These are phyloP conservation scores for Saccharomyces pastorianus DNA, from an alignment of 1,139 yeast genomes.

Conservation along the genomic window DNA sequence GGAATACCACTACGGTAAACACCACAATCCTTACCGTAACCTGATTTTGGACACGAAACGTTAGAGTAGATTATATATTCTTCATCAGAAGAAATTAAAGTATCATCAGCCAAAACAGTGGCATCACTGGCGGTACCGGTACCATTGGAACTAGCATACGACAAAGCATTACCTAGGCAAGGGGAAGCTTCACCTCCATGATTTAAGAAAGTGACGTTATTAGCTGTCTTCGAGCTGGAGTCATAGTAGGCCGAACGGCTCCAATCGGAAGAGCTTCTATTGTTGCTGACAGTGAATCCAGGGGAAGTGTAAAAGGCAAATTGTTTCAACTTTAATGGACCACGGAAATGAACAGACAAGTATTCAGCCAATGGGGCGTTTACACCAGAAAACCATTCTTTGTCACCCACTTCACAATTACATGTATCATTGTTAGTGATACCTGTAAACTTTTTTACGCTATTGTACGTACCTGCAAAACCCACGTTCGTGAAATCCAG, in stretches of 20 bases:
- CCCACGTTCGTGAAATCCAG: conserved; percentile 56
- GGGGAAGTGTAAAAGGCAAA: conserved; percentile 54
- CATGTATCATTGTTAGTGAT: conserved; percentile 42
- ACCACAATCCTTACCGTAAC: conserved; percentile 36
- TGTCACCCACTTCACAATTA: conserved; percentile 39
- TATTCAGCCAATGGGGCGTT: conserved; percentile 64
- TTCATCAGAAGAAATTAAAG: conserved; percentile 44
- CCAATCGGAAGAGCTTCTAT: conserved; percentile 35
- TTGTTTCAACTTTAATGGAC: conserved; percentile 56
- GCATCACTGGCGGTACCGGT: conserved; percentile 36
- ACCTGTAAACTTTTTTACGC: conserved; percentile 47
- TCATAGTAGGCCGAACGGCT: conserved; percentile 40
- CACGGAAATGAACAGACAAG: conserved; percentile 73
- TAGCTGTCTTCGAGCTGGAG: conserved; percentile 34
- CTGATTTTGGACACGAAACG: conserved; percentile 43
- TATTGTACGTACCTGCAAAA: conserved; percentile 53
- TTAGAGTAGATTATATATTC: conserved; percentile 59
- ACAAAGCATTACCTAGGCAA: conserved; percentile 59
- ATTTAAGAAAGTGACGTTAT: conserved; percentile 60
- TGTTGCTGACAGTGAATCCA: conserved; percentile 25
- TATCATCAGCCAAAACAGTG: conserved; percentile 44
- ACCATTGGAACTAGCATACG: conserved; percentile 44
- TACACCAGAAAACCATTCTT: conserved; percentile 46
- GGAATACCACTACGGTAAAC: conserved; percentile 65
- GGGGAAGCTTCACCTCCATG: conserved; percentile 42